Base-by-base conservation (phyloP, 139 green algal species). In the Edaphochlamys debaryana region DNA sequence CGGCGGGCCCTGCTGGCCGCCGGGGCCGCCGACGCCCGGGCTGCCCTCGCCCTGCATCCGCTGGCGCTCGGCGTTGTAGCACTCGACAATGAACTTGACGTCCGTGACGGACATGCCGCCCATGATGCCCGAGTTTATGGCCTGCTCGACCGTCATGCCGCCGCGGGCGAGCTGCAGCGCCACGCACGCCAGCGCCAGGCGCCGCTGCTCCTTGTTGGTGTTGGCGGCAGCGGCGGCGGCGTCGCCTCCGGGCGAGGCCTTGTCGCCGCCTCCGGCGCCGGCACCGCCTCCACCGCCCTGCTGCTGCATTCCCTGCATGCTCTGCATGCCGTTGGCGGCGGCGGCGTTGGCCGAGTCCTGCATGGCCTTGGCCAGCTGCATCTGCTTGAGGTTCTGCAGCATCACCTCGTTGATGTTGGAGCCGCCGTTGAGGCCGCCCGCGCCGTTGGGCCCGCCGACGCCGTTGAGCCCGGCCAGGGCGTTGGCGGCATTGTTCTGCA, bases 51-150 rank as follows among this genome's bases (percentile, higher is more conserved):
- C 56, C 38, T 58, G 69, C 82, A 85, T 86, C 48, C 87, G 87
- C 64, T 79, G 69, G 20, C 82, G 68, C 63, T 91, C 84, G 2
- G 83, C 84, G 45, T 91, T 89, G 79, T 89, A 89, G 69, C 82
- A 87, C 75, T 91, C 87, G 2, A 91, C 87, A 54, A 91, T 91
- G 77, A 91, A 91, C 40, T 69, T 76, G 41, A 91, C 87, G 32
- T 91, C 87, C 0, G 82, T 90, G 22, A 89, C 87, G 54, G 74
- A 87, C 86, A 92, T 89, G 70, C 87, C 84, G 32, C 86, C 89
- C 86, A 92, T 91, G 77, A 92, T 91, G 80, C 87, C 89, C 23
- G 72, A 88, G 41, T 91, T 82, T 54, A 92, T 91, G 22, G 86
- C 86, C 73, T 91, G 87, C 73, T 91, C 84, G 0, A 91, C 84